Conservation (phyloP, 2,329 filamentous ascomycete species). For the Camptophora hylomeconis region DNA sequence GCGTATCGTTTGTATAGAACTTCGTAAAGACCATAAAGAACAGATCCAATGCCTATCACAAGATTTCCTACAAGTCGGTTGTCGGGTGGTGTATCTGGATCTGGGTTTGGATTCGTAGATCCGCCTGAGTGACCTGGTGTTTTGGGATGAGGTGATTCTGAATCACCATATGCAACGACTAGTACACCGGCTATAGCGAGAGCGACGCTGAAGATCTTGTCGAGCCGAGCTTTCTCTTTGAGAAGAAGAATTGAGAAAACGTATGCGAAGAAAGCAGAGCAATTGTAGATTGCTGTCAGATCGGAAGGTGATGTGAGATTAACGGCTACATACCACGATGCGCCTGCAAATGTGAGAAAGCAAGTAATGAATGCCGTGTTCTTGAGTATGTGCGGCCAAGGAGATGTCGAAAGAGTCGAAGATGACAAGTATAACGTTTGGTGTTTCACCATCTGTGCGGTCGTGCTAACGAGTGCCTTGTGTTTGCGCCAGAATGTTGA, state of each 20-base stretch:
- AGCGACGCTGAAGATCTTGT: slow-evolving; percentile 75
- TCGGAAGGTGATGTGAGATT: slow-evolving; percentile 86
- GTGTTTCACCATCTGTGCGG: slow-evolving; percentile 74
- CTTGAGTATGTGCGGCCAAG: slow-evolving; percentile 60
- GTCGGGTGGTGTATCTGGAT: slow-evolving; percentile 11
- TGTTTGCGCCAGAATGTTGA: slow-evolving; percentile 71
- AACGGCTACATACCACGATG: slow-evolving; percentile 92
- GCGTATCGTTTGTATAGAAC: slow-evolving; percentile 89
- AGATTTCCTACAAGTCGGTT: slow-evolving; percentile 65
- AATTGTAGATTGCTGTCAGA: slow-evolving; percentile 97
- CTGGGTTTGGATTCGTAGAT: slow-evolving; percentile 32
- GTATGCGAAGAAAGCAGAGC: slow-evolving; percentile 96
- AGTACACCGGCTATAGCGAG: slow-evolving; percentile 83
- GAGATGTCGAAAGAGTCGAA: slow-evolving; percentile 28
- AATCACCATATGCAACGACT: slow-evolving; percentile 87
- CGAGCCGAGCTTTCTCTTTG: slow-evolving; percentile 66
- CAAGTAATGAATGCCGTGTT: slow-evolving; percentile 74
- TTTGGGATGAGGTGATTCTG: slow-evolving; percentile 39
- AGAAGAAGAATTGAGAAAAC: slow-evolving; percentile 87
- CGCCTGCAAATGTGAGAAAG: slow-evolving; percentile 76
- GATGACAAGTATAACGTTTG: slow-evolving; percentile 53
- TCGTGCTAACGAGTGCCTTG: slow-evolving; percentile 48
- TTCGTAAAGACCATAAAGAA: slow-evolving; percentile 94
- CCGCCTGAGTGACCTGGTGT: slow-evolving; percentile 43
- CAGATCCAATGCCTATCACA: slow-evolving; percentile 78